Evolutionary conservation across 768 basidiomycete genomes (phyloP), one percentile per base, ranked within the genome.

Genomic region (Russula dissimulans): DNA sequence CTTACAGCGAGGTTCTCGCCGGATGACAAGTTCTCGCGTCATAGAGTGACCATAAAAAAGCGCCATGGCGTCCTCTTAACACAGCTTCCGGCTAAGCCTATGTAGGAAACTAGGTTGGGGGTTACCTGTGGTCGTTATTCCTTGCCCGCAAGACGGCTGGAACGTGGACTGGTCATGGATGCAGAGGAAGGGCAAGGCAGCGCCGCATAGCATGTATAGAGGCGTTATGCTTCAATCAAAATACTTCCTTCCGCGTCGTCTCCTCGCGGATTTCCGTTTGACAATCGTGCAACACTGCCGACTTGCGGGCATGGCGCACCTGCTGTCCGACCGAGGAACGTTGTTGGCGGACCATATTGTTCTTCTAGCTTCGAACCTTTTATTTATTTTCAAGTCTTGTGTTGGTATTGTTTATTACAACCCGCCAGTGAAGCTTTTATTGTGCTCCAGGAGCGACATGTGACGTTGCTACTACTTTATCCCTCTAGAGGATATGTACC

Each of bases 21-120:
- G 11, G 97, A 99, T 73, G 95, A 98, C 82, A 98, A 98, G 77
- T 98, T 95, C 76, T 95, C 94, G 62, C 82, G 94, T 63, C 95
- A 99, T 70, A 89, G 97, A 61, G 94, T 98, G 62, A 97, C 93
- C 5, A 86, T 97, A 70, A 98, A 98, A 79, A 92, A 91, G 76
- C 85, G 95, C 70, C 89, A 86, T 70, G 84, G 85, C 60, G 83
- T 97, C 57, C 83, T 99, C 64, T 83, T 86, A 64, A 95, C 95
- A 17, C 94, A 97, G 70, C 79, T 90, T 18, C 94, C 95, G 31
- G 75, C 81, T 56, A 93, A 92, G 74, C 94, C 95, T 18, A 78
- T 95, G 78, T 97, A 79, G 42, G 18, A 39, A 41, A 38, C 26
- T 32, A 22, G 11, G n/a, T n/a, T 17, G 4, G n/a, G 14, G n/a